Base-by-base conservation (phyloP, 1,284 basidiomycete species). In the Coriolopsis trogii region DNA sequence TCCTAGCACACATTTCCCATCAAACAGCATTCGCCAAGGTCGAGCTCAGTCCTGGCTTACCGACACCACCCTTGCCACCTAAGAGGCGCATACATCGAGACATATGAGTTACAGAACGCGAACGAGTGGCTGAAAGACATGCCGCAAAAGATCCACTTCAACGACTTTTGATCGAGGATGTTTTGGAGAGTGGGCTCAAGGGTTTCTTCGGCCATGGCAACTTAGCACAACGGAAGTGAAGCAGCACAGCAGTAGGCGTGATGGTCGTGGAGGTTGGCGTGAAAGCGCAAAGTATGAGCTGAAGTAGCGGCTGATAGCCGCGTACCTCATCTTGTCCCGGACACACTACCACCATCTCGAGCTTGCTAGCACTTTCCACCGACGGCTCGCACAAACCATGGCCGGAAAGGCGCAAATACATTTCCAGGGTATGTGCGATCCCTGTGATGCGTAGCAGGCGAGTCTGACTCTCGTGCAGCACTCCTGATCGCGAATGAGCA, bases 61-160 rank as follows among this genome's bases (percentile, higher is more conserved):
- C 93, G 62, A 96, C 93, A 76, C 93, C 93, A 70, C 93, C 93
- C 80, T 95, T 96, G 53, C 93, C 93, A 77, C 93, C 93, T 95
- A 65, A 60, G 29, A 56, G 39, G 9, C 29, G 24, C 49, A 47
- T 24, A 29, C 33, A 25, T 31, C 15, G 28, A 16, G 33, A 50
- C 10, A 49, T n/a, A n/a, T 55, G 50, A 53, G 44, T 16, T 47
- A 53, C 48, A 36, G 55, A 10, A 55, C 47, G 23, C 20, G 21
- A 39, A 46, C 18, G 20, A 56, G 42, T 54, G 57, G 46, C 53
- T 47, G 30, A 41, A 41, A 41, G 51, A 82, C 89, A 56, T 72
- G 84, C 93, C 93, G 67, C 93, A 96, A 70, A 96, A 96, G 69
- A 96, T 96, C 93, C 93, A 96, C 70, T 95, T 95, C 58, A 95